A percentile compares a stretch with the other conserved stretches of the same genome.
Evolutionary conservation across 257 asterid genomes (phyloP).

Genomic region (Nicotiana obtusifolia): DNA sequence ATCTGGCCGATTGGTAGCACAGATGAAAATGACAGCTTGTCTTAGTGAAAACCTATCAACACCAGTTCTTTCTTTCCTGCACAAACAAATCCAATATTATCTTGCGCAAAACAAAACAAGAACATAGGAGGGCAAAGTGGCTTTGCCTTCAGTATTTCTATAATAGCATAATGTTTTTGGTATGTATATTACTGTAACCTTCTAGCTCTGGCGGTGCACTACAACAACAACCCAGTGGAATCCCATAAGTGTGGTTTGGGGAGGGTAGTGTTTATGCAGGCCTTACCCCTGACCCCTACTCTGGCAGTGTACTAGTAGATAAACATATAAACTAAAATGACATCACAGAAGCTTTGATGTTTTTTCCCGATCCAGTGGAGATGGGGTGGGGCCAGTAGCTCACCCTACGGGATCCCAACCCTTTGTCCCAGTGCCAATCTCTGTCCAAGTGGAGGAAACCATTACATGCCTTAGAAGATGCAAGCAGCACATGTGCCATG

Average conservation of each 20-base stretch:
- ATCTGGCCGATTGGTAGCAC: slow-evolving; percentile 99
- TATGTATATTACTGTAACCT: not conserved
- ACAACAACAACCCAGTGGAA: too few relatives aligned
- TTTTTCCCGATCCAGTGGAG: not conserved
- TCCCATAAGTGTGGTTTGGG: too few relatives aligned
- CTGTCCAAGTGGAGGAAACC: too few relatives aligned
- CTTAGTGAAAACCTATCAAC: slow-evolving; percentile 84
- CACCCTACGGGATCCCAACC: too few relatives aligned
- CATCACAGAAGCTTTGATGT: not conserved
- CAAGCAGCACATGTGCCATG: not conserved
- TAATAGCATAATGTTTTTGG: not conserved
- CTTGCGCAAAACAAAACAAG: not conserved
- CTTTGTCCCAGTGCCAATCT: too few relatives aligned
- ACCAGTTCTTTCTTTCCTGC: slow-evolving; percentile 84
- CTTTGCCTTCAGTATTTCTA: not conserved
- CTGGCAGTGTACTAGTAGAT: not conserved
- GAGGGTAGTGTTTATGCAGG: too few relatives aligned
- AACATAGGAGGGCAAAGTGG: not conserved
- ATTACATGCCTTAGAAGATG: not conserved
- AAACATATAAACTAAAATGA: not conserved
- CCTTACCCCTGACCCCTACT: not conserved
- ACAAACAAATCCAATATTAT: not conserved
- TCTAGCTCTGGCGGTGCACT: not conserved
- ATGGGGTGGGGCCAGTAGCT: too few relatives aligned
- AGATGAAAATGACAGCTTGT: slow-evolving; percentile 88